Conservation (phyloP, 345 rosid species). For the Citropsis articulata region DNA sequence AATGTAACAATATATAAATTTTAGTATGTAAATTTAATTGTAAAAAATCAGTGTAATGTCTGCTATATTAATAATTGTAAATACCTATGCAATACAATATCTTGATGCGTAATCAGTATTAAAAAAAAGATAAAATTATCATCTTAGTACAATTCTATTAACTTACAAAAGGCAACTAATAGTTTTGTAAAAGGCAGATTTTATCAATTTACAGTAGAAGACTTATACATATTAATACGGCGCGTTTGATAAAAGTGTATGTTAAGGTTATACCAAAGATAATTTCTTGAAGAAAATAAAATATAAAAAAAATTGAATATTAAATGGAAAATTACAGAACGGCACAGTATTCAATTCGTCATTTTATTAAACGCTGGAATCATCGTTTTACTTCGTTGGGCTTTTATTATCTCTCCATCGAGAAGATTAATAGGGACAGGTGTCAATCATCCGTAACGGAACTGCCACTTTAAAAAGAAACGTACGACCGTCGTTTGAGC, state of each 20-base stretch:
- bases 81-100: too few relatives aligned
- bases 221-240: too few relatives aligned
- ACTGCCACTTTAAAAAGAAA: not conserved
- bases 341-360: not conserved
- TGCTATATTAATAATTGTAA: too few relatives aligned
- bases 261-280: accelerated
- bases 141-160: too few relatives aligned
- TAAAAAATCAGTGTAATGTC: too few relatives aligned
- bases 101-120: too few relatives aligned
- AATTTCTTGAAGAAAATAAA: too few relatives aligned
- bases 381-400: not conserved
- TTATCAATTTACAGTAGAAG: accelerated
- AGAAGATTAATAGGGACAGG: not conserved
- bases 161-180: too few relatives aligned
- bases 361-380: not conserved
- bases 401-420: not conserved
- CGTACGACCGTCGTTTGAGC: not conserved
- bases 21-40: too few relatives aligned
- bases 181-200: accelerated
- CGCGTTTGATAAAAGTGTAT: too few relatives aligned
- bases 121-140: accelerated
- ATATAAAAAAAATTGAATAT: too few relatives aligned
- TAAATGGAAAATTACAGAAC: not conserved
- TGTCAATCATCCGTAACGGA: constrained; percentile 7
- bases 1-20: too few relatives aligned